Conservation (phyloP, 768 basidiomycete genomes). For the Auricularia sp. region DNA sequence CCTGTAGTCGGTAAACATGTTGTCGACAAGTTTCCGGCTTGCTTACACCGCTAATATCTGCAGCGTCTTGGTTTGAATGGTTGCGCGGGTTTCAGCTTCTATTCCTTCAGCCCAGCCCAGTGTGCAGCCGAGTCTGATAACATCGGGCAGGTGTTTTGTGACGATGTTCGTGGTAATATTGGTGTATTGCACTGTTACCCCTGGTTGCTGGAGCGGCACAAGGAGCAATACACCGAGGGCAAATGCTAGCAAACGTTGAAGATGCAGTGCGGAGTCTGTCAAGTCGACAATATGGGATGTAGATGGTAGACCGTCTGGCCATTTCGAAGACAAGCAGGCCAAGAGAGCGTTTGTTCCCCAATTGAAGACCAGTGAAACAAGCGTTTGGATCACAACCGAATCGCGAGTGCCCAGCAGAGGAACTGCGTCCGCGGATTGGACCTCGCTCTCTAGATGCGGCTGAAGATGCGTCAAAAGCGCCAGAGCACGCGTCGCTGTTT, state of each 20-base stretch:
- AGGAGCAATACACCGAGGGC: conserved; percentile 43
- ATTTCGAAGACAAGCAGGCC: conserved; percentile 29
- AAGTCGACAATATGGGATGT: conserved; percentile 36
- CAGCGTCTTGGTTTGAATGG: conserved; percentile 52
- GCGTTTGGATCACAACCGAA: conserved; percentile 47
- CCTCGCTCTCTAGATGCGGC: conserved; percentile 23
- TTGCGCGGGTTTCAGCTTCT: conserved; percentile 39
- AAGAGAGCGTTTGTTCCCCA: conserved; percentile 59
- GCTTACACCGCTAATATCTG: conserved; percentile 28
- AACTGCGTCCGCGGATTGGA: conserved; percentile 3
- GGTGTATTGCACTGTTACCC: conserved; percentile 32
- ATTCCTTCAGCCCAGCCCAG: conserved; percentile 68
- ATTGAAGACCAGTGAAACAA: conserved; percentile 59
- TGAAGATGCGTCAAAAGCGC: conserved; percentile 41
- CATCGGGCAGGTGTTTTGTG: conserved; percentile 45
- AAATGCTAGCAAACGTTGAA: conserved; percentile 35
- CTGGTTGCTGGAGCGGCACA: conserved; percentile 29
- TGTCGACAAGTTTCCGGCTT: conserved; percentile 5
- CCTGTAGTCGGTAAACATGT: conserved; percentile 1
- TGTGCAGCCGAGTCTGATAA: conserved; percentile 50
- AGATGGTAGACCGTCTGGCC: conserved; percentile 18
- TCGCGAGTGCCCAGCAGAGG: conserved; percentile 58
- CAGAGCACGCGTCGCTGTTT: conserved; percentile 49
- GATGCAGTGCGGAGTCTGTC: conserved; percentile 34
- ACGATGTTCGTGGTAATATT: conserved; percentile 50